These are phyloP conservation scores for Pleurostoma richardsiae DNA, from an alignment of 2,329 filamentous ascomycete genomes.

Conservation along the genomic window DNA sequence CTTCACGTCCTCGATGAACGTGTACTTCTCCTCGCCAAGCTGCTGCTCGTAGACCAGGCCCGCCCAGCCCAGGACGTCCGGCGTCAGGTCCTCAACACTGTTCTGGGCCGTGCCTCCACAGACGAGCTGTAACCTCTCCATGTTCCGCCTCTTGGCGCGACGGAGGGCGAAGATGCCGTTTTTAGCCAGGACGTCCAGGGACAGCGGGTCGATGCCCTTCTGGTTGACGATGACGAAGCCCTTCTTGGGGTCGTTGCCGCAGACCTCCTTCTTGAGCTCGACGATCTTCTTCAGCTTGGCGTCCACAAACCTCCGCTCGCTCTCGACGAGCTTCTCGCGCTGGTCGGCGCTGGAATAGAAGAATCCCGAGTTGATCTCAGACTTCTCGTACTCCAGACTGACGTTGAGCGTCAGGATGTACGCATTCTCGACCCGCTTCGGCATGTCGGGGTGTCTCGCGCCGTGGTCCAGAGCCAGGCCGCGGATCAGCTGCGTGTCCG, in stretches of 20 bases:
- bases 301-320: conserved; percentile 91
- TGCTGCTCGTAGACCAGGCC: conserved; percentile 96
- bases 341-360: conserved; percentile 98
- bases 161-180: conserved; percentile 94
- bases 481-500: conserved; percentile 92
- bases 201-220: conserved; percentile 97
- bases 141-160: conserved; percentile 95
- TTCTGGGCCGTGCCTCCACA: conserved; percentile 91
- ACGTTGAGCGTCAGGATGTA: conserved; percentile 95
- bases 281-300: conserved; percentile 97
- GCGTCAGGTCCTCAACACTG: conserved; percentile 87
- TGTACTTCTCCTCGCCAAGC: conserved; percentile 97
- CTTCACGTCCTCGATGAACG: conserved; percentile 97
- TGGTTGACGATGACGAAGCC: conserved; percentile 98
- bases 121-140: conserved; percentile 94
- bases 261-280: conserved; percentile 95
- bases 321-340: conserved; percentile 96
- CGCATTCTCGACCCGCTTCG: conserved; percentile 91
- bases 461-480: conserved; percentile 93
- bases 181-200: conserved; percentile 93
- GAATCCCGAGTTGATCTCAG: conserved; percentile 97
- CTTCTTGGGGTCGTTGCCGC: conserved; percentile 88
- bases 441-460: conserved; percentile 96
- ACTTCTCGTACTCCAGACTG: conserved; percentile 97
- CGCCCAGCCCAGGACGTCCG: conserved; percentile 90